Evolutionary conservation across 2,329 filamentous ascomycete species (phyloP).

Genomic region (Pseudocercospora macadamiae): DNA sequence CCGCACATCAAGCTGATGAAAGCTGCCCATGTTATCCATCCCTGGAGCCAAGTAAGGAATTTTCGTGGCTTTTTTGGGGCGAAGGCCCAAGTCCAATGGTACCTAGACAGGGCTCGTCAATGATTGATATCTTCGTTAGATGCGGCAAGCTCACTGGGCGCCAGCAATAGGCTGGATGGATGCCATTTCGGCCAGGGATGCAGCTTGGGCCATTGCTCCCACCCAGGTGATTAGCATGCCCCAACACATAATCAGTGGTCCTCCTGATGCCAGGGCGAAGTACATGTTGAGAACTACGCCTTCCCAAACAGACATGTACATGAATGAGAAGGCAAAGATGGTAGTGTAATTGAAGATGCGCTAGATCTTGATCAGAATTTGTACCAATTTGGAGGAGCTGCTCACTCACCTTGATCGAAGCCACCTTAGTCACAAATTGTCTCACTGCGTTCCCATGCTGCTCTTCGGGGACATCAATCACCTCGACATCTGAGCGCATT

Average conservation of each 20-base stretch:
- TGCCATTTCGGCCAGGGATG: conserved; percentile 38
- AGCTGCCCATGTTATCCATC: conserved; percentile 3
- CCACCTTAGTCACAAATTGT: not conserved
- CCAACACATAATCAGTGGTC: conserved; percentile 8
- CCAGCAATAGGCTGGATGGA: conserved; percentile 41
- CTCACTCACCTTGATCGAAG: not conserved
- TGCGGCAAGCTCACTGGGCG: conserved; percentile 9
- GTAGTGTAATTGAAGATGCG: conserved; percentile 2
- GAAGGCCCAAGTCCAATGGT: conserved; percentile 42
- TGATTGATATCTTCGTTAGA: not conserved
- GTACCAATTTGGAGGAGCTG: too few relatives aligned
- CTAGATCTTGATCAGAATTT: too few relatives aligned
- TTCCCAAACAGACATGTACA: conserved; percentile 6
- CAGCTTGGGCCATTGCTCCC: conserved; percentile 9
- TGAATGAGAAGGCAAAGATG: conserved; percentile 11
- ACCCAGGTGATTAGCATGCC: conserved; percentile 7
- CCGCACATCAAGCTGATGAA: conserved; percentile 7
- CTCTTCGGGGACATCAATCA: not conserved
- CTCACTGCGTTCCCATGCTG: not conserved
- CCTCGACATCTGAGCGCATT: not conserved
- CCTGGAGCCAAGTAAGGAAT: conserved; percentile 45
- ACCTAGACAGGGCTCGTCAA: not conserved
- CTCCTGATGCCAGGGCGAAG: conserved; percentile 8
- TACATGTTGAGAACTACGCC: conserved; percentile 6
- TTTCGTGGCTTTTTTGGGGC: conserved; percentile 43